These are phyloP conservation scores for Elymus sibiricus DNA, from an alignment of 176 grass and related monocot species.

Conservation along the genomic window DNA sequence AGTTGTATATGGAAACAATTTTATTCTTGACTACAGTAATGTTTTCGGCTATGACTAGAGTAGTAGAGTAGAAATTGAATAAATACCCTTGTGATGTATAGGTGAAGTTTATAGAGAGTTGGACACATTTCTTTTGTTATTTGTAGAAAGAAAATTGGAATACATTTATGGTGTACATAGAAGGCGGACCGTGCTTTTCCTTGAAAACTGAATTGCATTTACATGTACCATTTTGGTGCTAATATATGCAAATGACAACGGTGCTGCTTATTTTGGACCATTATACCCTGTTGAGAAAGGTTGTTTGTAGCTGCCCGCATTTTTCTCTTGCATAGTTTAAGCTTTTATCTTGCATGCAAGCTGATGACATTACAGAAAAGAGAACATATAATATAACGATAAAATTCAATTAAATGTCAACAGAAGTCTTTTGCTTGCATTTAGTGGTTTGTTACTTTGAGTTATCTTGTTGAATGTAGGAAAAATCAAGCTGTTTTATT, in stretches of 20 bases:
- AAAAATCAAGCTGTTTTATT: neutral
- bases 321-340: slow-evolving; percentile 6
- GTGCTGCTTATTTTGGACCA: neutral
- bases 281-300: neutral
- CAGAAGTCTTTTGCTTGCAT: slow-evolving; percentile 1
- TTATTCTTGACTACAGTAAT: neutral
- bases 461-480: neutral
- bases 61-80: neutral
- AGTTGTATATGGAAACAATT: neutral
- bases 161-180: neutral
- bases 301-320: neutral
- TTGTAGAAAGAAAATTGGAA: neutral
- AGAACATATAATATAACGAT: neutral
- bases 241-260: slow-evolving; percentile 2
- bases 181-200: neutral
- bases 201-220: neutral
- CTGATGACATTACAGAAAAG: neutral
- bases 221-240: neutral
- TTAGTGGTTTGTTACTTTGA: neutral
- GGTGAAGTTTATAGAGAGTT: slow-evolving; percentile 1
- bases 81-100: neutral
- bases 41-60: slow-evolving; percentile 1
- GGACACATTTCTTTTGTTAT: neutral
- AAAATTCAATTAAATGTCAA: neutral
- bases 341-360: slow-evolving; percentile 11